Percentiles rank a stretch among this genome's conserved stretches.
These are phyloP conservation scores for Thermochaetoides dissita DNA, from an alignment of 2,329 filamentous ascomycete genomes.

Conservation along the genomic window DNA sequence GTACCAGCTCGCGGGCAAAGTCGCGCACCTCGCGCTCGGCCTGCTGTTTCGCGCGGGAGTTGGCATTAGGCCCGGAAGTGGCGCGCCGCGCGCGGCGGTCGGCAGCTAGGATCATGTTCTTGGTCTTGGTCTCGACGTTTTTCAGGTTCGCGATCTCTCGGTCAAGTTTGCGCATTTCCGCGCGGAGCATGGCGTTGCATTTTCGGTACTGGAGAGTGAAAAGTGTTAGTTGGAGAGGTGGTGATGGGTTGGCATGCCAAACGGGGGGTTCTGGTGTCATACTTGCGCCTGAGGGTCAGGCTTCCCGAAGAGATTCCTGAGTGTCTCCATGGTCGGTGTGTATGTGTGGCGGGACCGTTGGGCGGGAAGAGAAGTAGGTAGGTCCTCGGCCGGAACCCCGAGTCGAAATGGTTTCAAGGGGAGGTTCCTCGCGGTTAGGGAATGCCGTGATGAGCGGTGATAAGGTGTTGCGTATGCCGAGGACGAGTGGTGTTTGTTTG, in stretches of 20 bases:
- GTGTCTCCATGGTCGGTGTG: slow-evolving; percentile 57
- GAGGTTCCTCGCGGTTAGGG: neutral
- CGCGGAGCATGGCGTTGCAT: slow-evolving; percentile 80
- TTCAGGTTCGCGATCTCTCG: slow-evolving; percentile 75
- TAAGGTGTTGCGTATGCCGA: slow-evolving; percentile 1
- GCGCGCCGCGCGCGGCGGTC: slow-evolving; percentile 61
- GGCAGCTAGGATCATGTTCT: slow-evolving; percentile 69
- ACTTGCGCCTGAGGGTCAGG: slow-evolving; percentile 91
- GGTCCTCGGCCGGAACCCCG: too few species aligned
- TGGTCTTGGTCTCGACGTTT: slow-evolving; percentile 68
- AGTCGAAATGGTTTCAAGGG: too few species aligned
- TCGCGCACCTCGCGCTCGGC: slow-evolving; percentile 71
- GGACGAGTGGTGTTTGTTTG: slow-evolving; percentile 1
- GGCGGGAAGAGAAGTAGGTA: neutral
- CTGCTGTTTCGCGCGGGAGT: slow-evolving; percentile 45
- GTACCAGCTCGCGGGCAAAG: slow-evolving; percentile 78
- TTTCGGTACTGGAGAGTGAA: slow-evolving; percentile 61
- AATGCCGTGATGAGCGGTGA: neutral
- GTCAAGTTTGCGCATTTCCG: slow-evolving; percentile 86
- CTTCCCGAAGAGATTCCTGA: slow-evolving; percentile 77
- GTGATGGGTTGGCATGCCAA: neutral
- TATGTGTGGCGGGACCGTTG: neutral
- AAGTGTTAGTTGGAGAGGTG: slow-evolving; percentile 1
- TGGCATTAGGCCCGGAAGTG: slow-evolving; percentile 46
- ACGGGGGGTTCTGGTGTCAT: slow-evolving; percentile 12